Evolutionary conservation across 2,329 filamentous ascomycete species (phyloP).

Genomic region (Cyphellophora europaea): DNA sequence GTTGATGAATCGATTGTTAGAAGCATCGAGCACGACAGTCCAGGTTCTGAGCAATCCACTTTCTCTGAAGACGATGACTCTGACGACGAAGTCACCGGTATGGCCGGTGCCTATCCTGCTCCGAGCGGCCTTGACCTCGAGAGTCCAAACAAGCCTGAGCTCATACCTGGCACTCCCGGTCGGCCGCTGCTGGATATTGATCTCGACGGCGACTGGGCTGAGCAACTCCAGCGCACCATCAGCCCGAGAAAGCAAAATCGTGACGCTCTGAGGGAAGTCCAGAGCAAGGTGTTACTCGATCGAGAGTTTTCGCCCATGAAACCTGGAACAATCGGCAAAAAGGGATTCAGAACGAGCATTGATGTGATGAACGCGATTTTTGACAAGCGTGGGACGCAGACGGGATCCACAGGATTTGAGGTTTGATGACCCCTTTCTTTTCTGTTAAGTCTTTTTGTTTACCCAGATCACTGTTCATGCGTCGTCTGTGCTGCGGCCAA

Average conservation of each 20-base stretch:
- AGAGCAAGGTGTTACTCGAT: slow-evolving; percentile 47
- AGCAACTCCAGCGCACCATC: slow-evolving; percentile 87
- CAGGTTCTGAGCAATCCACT: slow-evolving; percentile 56
- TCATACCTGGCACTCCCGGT: slow-evolving; percentile 38
- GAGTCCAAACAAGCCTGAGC: slow-evolving; percentile 12
- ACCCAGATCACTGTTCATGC: no score
- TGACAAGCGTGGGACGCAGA: slow-evolving; percentile 51
- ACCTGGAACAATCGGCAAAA: slow-evolving; percentile 26
- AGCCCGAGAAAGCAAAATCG: slow-evolving; percentile 90
- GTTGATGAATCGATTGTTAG: slow-evolving; percentile 69
- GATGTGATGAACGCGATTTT: slow-evolving; percentile 95
- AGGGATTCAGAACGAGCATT: slow-evolving; percentile 76
- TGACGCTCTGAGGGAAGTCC: slow-evolving; percentile 57
- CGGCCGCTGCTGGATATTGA: slow-evolving; percentile 43
- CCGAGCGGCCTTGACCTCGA: slow-evolving; percentile 30
- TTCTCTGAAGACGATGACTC: slow-evolving; percentile 42
- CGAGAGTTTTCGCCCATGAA: slow-evolving; percentile 26
- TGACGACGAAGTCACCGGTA: slow-evolving; percentile 63
- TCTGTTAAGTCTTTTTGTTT: slow-evolving; percentile 18
- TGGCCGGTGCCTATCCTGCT: slow-evolving; percentile 69
- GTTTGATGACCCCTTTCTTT: slow-evolving; percentile 56
- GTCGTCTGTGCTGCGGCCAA: no score
- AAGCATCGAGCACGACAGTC: slow-evolving; percentile 69
- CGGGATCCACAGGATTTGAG: slow-evolving; percentile 82
- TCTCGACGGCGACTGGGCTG: slow-evolving; percentile 78